Evolutionary conservation across 495 filamentous ascomycete genomes (phyloP).

Genomic region (Bryoglossum gracile): DNA sequence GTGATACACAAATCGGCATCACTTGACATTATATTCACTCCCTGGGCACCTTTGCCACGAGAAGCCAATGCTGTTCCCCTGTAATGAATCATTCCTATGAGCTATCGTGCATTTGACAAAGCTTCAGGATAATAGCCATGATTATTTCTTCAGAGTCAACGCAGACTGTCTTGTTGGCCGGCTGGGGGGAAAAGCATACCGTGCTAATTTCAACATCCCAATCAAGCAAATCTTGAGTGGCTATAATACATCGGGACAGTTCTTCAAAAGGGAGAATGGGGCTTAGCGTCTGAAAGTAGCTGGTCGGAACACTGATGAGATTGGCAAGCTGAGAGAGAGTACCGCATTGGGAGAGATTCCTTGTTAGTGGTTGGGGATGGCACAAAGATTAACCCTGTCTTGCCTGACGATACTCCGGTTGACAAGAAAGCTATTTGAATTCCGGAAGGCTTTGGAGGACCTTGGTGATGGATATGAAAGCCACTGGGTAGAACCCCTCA

Average conservation of each 20-base stretch:
- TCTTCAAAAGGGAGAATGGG: neutral
- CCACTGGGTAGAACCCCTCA: neutral
- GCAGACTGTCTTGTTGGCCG: neutral
- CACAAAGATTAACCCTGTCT: neutral
- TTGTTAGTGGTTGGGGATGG: neutral
- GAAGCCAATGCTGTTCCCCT: neutral
- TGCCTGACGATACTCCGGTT: neutral
- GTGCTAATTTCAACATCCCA: neutral
- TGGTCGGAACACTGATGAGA: neutral
- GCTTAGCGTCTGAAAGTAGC: neutral
- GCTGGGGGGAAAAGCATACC: neutral
- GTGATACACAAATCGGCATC: neutral
- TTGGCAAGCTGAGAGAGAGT: neutral
- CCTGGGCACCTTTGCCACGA: neutral
- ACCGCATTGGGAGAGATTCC: neutral
- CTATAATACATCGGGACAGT: neutral
- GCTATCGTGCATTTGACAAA: neutral
- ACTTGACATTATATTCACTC: neutral
- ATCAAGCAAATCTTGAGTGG: neutral
- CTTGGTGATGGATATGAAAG: neutral
- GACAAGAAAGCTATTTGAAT: neutral
- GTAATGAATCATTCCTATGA: neutral
- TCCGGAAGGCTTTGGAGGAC: neutral
- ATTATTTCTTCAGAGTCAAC: neutral
- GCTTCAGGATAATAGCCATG: neutral